Evolutionary conservation across 2,329 filamentous ascomycete genomes (phyloP).

Genomic region (Xenosphaeropsis pyriputrescens): DNA sequence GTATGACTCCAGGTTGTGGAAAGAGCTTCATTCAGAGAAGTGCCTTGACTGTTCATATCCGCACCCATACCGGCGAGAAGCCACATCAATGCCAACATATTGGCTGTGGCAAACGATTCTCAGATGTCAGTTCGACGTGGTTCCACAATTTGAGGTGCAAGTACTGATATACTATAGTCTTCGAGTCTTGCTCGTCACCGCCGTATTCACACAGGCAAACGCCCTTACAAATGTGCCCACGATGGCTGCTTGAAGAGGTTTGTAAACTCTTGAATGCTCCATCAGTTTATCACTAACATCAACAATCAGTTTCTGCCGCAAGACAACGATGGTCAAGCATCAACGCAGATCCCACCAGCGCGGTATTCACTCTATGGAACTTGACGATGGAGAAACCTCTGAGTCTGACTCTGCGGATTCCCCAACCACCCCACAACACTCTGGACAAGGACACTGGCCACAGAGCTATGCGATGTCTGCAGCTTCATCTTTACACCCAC

Average conservation of each 20-base stretch:
- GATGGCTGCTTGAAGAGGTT: slow-evolving; percentile 20
- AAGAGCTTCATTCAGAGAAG: slow-evolving; percentile 94
- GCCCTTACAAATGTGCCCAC: slow-evolving; percentile 48
- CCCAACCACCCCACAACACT: slow-evolving; percentile 40
- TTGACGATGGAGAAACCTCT: slow-evolving; percentile 19
- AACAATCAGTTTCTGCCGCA: slow-evolving; percentile 46
- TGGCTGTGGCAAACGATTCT: slow-evolving; percentile 55
- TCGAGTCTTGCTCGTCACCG: slow-evolving; percentile 33
- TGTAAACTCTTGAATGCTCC: background rate
- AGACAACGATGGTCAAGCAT: slow-evolving; percentile 58
- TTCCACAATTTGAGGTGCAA: background rate
- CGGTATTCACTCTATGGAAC: slow-evolving; percentile 36
- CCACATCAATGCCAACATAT: slow-evolving; percentile 52
- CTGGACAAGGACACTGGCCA: slow-evolving; percentile 33
- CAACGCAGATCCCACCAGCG: slow-evolving; percentile 46
- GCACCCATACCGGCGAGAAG: slow-evolving; percentile 90
- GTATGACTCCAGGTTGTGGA: slow-evolving; percentile 42
- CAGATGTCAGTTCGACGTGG: slow-evolving; percentile 38
- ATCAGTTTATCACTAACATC: background rate
- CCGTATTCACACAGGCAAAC: slow-evolving; percentile 57
- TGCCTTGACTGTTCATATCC: slow-evolving; percentile 84
- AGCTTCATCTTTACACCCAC: slow-evolving; percentile 17
- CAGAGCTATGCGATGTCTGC: slow-evolving; percentile 17
- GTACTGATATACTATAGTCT: slow-evolving; percentile 10
- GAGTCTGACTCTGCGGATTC: slow-evolving; percentile 31